A percentile compares a stretch with the other conserved stretches of the same genome.
Conservation (phyloP, 805 yeast species). For the Monosporozyma aerobia region DNA sequence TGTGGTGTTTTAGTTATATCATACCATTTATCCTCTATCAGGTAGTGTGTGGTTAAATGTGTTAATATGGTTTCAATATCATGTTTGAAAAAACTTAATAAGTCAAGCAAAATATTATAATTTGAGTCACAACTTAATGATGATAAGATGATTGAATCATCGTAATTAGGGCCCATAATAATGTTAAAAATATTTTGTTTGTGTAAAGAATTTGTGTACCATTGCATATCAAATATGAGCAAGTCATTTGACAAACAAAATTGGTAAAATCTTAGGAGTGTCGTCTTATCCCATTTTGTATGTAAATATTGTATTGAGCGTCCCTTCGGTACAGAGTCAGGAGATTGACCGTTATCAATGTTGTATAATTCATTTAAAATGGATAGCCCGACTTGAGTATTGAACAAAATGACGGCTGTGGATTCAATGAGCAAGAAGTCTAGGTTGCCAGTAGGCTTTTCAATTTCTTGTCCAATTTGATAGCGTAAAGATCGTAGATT, state of each 20-base stretch:
- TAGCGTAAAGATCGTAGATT: neutral
- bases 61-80: neutral
- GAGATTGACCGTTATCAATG: neutral
- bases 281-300: neutral
- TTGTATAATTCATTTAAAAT: conserved; percentile 7
- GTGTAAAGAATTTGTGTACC: conserved; percentile 4
- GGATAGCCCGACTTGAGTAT: conserved; percentile 20
- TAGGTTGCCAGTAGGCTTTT: neutral
- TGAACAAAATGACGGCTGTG: conserved; percentile 12
- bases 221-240: conserved; percentile 1
- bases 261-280: conserved; percentile 1
- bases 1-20: neutral
- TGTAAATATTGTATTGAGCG: neutral
- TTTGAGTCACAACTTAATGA: neutral
- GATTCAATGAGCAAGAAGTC: conserved; percentile 5
- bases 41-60: neutral
- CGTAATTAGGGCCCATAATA: neutral
- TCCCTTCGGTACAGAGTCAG: neutral
- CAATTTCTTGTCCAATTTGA: neutral
- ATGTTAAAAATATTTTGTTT: neutral
- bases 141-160: neutral
- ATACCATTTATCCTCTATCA: neutral
- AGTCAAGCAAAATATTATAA: conserved; percentile 11
- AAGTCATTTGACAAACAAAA: conserved; percentile 1
- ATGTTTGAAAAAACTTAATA: conserved; percentile 4